Base-by-base conservation (phyloP, 306 rosid genomes). In the Leucaena leucocephala region DNA sequence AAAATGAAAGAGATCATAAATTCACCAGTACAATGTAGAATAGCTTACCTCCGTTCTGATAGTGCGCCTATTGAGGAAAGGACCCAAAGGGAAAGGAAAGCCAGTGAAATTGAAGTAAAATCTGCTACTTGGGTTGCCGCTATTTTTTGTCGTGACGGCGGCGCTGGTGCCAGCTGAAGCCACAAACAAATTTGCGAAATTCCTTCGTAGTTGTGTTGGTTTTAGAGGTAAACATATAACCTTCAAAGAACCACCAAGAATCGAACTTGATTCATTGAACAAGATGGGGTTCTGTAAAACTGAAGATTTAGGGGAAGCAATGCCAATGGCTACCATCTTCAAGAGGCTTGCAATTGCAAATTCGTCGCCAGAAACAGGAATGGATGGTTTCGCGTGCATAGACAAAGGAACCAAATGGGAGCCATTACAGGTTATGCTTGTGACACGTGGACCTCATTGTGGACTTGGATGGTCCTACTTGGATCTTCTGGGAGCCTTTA, bases 51-150 rank as follows among this genome's bases (percentile, higher is more conserved):
- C 99, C 66, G 91, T 89, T 73, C 96, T 91, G 22, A 80, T 89
- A 52, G 99, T 90, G 75, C 90, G 79, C 42, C 99, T 86, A 38
- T 90, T 89, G 72, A 95, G 96, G 68, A 95, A 95, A 76, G 99
- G 98, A 3, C 99, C 99, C 59, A 95, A 90, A 55, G 99, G 99
- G 81, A 95, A 95, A 76, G 99, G 99, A 80, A 95, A 93, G 0
- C 98, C 99, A 36, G 98, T 95, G 86, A 95, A 75, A 75, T 95
- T 95, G 90, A 91, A 93, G 91, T 95, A 95, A 84, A 95, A 95
- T 76, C 96, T 93, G 44, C 88, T 92, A 45, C 86, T 80, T 13
- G 64, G 69, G 38, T 4, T 36, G 39, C 39, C 39, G 39, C 2
- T 36, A 36, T 36, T 36, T 36, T 36, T 2, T 36, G 39, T 71